phyloP scores from a whole-genome alignment of 768 basidiomycete species.

The Lentinula guzmanii region DNA sequence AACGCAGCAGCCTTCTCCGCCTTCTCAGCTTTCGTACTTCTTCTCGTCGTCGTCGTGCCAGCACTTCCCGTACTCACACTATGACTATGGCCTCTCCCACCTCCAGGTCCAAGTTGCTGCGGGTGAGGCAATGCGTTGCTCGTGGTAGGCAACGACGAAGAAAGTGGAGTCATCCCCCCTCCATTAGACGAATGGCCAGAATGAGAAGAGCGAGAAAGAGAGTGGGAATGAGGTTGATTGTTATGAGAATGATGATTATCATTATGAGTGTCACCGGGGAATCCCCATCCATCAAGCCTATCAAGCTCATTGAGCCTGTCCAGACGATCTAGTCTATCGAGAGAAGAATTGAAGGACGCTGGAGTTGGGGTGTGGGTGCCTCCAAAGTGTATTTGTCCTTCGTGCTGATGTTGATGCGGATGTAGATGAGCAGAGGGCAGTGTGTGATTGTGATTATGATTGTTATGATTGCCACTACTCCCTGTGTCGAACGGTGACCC shows the following conservation, averaged over 20 bases:
- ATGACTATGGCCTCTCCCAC: neutral
- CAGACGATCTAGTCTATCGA: neutral
- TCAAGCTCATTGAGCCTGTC: neutral
- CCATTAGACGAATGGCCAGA: conserved; percentile 9
- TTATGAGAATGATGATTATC: no score
- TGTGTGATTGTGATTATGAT: no score
- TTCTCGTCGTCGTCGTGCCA: no score
- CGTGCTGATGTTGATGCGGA: neutral
- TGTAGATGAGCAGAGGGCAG: neutral
- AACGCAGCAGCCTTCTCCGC: neutral
- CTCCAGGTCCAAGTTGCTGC: neutral
- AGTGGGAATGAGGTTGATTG: no score
- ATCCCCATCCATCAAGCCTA: neutral
- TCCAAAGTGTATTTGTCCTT: no score
- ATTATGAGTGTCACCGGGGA: neutral
- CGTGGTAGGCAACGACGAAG: conserved; percentile 1
- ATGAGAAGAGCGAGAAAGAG: neutral
- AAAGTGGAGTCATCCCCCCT: conserved; percentile 2
- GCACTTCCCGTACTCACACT: neutral
- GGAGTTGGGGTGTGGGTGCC: neutral
- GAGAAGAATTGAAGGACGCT: neutral
- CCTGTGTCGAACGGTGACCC: neutral
- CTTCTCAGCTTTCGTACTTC: neutral
- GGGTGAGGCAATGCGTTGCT: neutral
- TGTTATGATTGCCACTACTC: no score